phyloP scores from a whole-genome alignment of 352 stramenopile genomes.

The Hyaloperonospora arabidopsidis region DNA sequence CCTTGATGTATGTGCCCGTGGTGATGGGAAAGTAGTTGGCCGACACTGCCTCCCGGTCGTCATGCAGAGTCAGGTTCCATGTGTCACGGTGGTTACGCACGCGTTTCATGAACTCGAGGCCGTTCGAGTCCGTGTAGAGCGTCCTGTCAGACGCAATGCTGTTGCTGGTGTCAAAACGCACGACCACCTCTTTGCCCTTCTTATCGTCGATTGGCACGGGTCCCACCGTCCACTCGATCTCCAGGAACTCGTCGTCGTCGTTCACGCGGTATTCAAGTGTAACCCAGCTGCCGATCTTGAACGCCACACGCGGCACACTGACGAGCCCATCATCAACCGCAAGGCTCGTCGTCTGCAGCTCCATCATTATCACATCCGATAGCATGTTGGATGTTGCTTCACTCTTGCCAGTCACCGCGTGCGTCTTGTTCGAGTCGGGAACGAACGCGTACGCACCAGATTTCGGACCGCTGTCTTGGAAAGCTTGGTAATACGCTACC shows the following conservation, averaged over 20 bases:
- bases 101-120: constrained; percentile 89
- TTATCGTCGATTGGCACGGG: constrained; percentile 65
- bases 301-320: constrained; percentile 46
- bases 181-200: constrained; percentile 94
- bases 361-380: constrained; percentile 33
- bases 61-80: constrained; percentile 83
- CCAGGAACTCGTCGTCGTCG: constrained; percentile 77
- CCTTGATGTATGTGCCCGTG: constrained; percentile 89
- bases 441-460: constrained; percentile 97
- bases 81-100: constrained; percentile 84
- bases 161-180: constrained; percentile 72
- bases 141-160: constrained; percentile 43
- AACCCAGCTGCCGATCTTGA: constrained; percentile 84
- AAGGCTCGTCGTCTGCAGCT: constrained; percentile 30
- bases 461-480: constrained; percentile 55
- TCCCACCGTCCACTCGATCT: constrained; percentile 92
- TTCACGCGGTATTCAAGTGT: constrained; percentile 88
- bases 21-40: constrained; percentile 98
- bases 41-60: constrained; percentile 88
- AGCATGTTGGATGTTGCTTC: constrained; percentile 3
- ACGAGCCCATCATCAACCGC: constrained; percentile 9
- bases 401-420: constrained; percentile 28
- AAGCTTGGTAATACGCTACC: constrained; percentile 63
- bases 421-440: constrained; percentile 70
- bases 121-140: constrained; percentile 94